These are phyloP conservation scores for Auricularia sp. DNA, from an alignment of 768 basidiomycete genomes.

Conservation along the genomic window DNA sequence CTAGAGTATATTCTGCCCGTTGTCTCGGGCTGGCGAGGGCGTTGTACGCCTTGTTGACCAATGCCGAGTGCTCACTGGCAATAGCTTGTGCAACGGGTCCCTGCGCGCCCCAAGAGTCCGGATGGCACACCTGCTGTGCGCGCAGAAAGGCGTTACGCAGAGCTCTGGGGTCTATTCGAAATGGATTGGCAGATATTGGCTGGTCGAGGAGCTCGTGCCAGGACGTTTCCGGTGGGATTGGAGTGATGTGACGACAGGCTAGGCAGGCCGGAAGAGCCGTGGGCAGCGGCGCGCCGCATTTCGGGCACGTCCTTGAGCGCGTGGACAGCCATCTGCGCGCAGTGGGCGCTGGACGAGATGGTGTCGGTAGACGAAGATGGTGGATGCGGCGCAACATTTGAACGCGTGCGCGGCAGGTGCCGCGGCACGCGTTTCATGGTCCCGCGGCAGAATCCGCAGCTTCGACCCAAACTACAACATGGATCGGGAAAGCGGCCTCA, in stretches of 20 bases:
- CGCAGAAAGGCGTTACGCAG: constrained; percentile 58
- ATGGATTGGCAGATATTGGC: constrained; percentile 52
- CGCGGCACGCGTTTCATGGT: too few species aligned
- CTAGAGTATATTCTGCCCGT: constrained; percentile 74
- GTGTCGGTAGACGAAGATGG: neutral
- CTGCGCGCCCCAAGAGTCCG: constrained; percentile 71
- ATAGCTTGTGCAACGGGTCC: constrained; percentile 49
- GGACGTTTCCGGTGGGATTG: constrained; percentile 41
- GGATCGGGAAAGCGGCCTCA: too few species aligned
- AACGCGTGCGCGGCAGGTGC: neutral
- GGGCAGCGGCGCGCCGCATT: constrained; percentile 49
- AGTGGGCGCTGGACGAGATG: neutral
- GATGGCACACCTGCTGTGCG: constrained; percentile 73
- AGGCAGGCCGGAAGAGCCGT: constrained; percentile 65
- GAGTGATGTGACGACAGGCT: constrained; percentile 57
- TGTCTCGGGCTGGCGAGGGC: constrained; percentile 60
- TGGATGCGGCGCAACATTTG: neutral
- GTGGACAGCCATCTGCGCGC: neutral
- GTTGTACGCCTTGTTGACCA: constrained; percentile 75
- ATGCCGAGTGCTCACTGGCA: constrained; percentile 59
- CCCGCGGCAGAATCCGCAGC: too few species aligned
- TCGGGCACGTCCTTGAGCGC: constrained; percentile 36
- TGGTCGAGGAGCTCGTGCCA: constrained; percentile 65
- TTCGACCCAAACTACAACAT: too few species aligned
- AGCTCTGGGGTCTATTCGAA: constrained; percentile 48